Evolutionary conservation across 169 alveolate species (phyloP).

Genomic region (Theileria sp.): DNA sequence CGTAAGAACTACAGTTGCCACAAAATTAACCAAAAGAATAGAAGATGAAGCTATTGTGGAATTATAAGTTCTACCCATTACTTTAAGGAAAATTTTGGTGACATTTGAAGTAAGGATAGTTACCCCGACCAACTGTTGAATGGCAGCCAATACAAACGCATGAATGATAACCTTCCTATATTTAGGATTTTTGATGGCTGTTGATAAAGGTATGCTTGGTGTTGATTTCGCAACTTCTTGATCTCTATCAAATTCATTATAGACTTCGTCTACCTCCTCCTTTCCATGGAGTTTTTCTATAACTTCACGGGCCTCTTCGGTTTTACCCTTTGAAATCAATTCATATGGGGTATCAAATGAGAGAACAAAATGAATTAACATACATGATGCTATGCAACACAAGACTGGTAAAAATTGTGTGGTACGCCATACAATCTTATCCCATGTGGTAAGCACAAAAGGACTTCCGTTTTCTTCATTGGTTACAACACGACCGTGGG

Average conservation of each 20-base stretch:
- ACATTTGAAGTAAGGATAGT: slow-evolving; percentile 78
- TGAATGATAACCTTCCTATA: slow-evolving; percentile 73
- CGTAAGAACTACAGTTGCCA: slow-evolving; percentile 70
- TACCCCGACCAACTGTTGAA: slow-evolving; percentile 84
- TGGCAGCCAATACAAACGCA: slow-evolving; percentile 70
- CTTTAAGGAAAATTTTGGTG: slow-evolving; percentile 71
- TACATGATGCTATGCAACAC: slow-evolving; percentile 50
- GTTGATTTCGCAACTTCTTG: slow-evolving; percentile 61
- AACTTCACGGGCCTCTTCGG: slow-evolving; percentile 66
- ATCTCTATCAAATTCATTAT: slow-evolving; percentile 59
- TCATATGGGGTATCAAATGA: slow-evolving; percentile 70
- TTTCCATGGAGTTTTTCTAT: slow-evolving; percentile 67
- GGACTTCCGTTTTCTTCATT: background rate
- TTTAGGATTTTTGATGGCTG: slow-evolving; percentile 60
- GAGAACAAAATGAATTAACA: slow-evolving; percentile 37
- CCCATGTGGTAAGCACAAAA: slow-evolving; percentile 21
- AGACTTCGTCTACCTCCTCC: slow-evolving; percentile 60
- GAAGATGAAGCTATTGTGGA: slow-evolving; percentile 67
- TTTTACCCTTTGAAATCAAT: slow-evolving; percentile 64
- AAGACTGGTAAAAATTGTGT: slow-evolving; percentile 66
- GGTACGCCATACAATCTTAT: slow-evolving; percentile 65
- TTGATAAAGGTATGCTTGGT: slow-evolving; percentile 40
- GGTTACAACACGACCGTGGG: slow-evolving; percentile 56
- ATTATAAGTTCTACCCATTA: slow-evolving; percentile 46
- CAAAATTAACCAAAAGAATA: slow-evolving; percentile 63